Percentiles rank a stretch among this genome's conserved stretches.
Evolutionary conservation across 1,139 yeast species (phyloP).

Genomic region (Kluyveromyces sp.): DNA sequence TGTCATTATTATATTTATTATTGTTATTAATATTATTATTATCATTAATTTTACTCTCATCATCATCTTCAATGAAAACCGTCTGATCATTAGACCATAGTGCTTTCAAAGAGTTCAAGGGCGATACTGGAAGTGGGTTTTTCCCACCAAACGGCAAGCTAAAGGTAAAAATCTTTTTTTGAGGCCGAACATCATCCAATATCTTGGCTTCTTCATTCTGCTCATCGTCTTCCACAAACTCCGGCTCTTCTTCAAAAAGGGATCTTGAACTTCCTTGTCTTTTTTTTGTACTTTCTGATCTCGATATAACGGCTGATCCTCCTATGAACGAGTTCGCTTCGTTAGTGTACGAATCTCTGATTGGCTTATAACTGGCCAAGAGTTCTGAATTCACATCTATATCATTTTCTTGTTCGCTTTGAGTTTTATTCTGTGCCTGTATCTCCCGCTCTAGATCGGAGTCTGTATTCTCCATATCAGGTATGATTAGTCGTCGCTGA

Average conservation of each 20-base stretch:
- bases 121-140: slow-evolving; percentile 18
- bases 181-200: slow-evolving; percentile 4
- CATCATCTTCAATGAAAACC: slow-evolving; percentile 30
- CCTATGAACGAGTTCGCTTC: slow-evolving; percentile 21
- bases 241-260: slow-evolving; percentile 10
- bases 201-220: slow-evolving; percentile 8
- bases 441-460: background rate
- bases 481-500: background rate
- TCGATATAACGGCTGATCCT: slow-evolving; percentile 17
- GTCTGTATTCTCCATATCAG: background rate
- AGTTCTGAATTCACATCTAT: background rate
- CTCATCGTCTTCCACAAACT: slow-evolving; percentile 17
- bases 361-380: background rate
- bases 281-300: slow-evolving; percentile 1
- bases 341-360: slow-evolving; percentile 3
- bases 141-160: slow-evolving; percentile 39
- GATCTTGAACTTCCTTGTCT: background rate
- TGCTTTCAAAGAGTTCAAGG: slow-evolving; percentile 17
- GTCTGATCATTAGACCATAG: slow-evolving; percentile 17
- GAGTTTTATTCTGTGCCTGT: background rate
- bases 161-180: slow-evolving; percentile 37
- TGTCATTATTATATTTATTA: too few relatives aligned
- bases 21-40: slow-evolving; percentile 14
- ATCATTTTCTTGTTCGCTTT: too few relatives aligned
- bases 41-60: slow-evolving; percentile 12